phyloP scores from a whole-genome alignment of 2,329 filamentous ascomycete genomes.

The Hypoxylon sp. region DNA sequence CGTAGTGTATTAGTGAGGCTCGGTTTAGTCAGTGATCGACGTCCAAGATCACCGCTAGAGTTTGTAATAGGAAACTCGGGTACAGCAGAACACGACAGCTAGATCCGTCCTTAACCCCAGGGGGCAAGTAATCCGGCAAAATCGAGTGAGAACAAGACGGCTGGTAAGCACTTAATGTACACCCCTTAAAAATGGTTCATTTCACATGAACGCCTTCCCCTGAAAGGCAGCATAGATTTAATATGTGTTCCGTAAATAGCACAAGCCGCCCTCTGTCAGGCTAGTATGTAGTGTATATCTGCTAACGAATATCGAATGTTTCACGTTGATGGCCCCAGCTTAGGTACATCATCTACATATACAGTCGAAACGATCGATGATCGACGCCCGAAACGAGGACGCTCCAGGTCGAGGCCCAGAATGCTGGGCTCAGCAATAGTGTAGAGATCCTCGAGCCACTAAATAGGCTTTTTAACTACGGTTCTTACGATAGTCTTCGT shows the following conservation, averaged over 20 bases:
- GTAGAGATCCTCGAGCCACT: neutral
- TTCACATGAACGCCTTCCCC: constrained; percentile 2
- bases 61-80: constrained; percentile 11
- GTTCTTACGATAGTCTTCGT: neutral
- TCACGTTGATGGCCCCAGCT: neutral
- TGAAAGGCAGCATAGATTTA: neutral
- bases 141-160: neutral
- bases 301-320: neutral
- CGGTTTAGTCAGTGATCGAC: constrained; percentile 22
- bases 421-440: neutral
- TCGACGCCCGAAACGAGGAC: neutral
- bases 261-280: neutral
- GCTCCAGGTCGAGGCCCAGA: constrained; percentile 2
- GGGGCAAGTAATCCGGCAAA: constrained; percentile 8
- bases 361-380: neutral
- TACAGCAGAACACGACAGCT: constrained; percentile 7
- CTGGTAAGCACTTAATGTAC: neutral
- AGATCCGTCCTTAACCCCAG: constrained; percentile 1
- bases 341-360: neutral
- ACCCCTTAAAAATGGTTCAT: neutral
- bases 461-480: neutral
- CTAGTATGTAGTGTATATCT: neutral
- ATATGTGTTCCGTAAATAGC: neutral
- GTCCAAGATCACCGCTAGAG: constrained; percentile 10
- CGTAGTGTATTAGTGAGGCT: constrained; percentile 24